A percentile compares a stretch with the other conserved stretches of the same genome.
phyloP scores from a whole-genome alignment of 805 yeast genomes.

The Yamadazyma kitorensis region DNA sequence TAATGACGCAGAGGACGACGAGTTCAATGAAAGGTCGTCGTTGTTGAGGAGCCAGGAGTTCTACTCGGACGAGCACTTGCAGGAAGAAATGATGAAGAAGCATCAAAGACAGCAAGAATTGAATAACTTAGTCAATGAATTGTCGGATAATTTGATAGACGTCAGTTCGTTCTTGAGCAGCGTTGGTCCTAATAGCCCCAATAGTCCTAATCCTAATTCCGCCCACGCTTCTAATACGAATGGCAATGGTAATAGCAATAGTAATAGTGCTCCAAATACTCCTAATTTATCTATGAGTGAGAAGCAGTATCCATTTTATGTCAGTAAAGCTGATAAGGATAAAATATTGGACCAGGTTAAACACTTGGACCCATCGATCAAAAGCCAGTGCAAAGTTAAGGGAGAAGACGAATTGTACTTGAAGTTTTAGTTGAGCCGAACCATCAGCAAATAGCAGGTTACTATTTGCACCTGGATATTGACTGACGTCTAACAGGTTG shows the following conservation, averaged over 20 bases:
- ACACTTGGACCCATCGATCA: slow-evolving; percentile 15
- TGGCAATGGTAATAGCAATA: slow-evolving; percentile 1
- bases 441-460: background rate
- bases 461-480: background rate
- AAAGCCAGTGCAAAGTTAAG: slow-evolving; percentile 16
- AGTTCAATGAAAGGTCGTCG: slow-evolving; percentile 39
- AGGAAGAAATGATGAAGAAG: slow-evolving; percentile 35
- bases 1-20: slow-evolving; percentile 33
- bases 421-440: slow-evolving; percentile 17
- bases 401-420: slow-evolving; percentile 21
- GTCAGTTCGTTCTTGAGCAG: slow-evolving; percentile 33
- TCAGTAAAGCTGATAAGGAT: slow-evolving; percentile 22
- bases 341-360: slow-evolving; percentile 20
- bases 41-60: slow-evolving; percentile 24
- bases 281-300: slow-evolving; percentile 8
- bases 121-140: slow-evolving; percentile 45
- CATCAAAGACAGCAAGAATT: slow-evolving; percentile 48
- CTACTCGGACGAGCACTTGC: slow-evolving; percentile 32
- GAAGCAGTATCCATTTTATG: slow-evolving; percentile 20
- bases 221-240: background rate
- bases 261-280: slow-evolving; percentile 4
- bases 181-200: slow-evolving; percentile 9
- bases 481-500: no score
- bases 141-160: slow-evolving; percentile 33
- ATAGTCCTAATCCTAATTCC: slow-evolving; percentile 1